Evolutionary conservation across 805 yeast species (phyloP).

Genomic region (Starmerella stellata): DNA sequence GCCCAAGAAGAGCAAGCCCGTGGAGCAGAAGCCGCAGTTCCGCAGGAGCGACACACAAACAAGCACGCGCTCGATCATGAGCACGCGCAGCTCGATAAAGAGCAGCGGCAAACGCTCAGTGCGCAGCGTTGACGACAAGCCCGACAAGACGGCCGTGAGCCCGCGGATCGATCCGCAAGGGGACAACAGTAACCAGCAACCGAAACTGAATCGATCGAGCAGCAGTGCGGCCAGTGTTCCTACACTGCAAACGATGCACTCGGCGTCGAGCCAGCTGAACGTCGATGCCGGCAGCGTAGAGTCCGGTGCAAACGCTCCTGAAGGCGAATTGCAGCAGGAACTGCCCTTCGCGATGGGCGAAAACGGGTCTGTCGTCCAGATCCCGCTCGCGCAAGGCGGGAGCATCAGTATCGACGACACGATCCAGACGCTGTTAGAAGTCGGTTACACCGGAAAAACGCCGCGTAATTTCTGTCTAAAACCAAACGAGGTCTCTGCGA

Average conservation of each 20-base stretch:
- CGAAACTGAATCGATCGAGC: not conserved
- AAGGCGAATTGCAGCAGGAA: constrained; percentile 11
- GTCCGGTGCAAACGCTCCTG: constrained; percentile 4
- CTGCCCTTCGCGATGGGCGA: constrained; percentile 17
- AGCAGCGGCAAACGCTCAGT: constrained; percentile 1
- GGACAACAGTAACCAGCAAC: not conserved
- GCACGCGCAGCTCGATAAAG: constrained; percentile 8
- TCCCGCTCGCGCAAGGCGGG: constrained; percentile 22
- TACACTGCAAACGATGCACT: constrained; percentile 14
- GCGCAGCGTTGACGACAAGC: constrained; percentile 4
- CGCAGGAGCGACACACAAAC: constrained; percentile 28
- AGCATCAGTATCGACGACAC: constrained; percentile 57
- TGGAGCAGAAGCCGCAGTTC: constrained; percentile 14
- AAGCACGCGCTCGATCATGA: constrained; percentile 19
- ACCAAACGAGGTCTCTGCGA: constrained; percentile 68
- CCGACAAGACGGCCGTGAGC: not conserved
- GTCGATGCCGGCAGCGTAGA: constrained; percentile 1
- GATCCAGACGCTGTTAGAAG: constrained; percentile 79
- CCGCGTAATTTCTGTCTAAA: constrained; percentile 74
- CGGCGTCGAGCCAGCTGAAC: constrained; percentile 9
- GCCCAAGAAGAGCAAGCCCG: constrained; percentile 8
- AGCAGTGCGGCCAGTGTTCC: constrained; percentile 6
- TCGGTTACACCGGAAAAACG: constrained; percentile 88
- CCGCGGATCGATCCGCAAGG: not conserved
- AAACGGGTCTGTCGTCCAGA: constrained; percentile 18